phyloP scores from a whole-genome alignment of 306 rosid species.

The Quercus alba region DNA sequence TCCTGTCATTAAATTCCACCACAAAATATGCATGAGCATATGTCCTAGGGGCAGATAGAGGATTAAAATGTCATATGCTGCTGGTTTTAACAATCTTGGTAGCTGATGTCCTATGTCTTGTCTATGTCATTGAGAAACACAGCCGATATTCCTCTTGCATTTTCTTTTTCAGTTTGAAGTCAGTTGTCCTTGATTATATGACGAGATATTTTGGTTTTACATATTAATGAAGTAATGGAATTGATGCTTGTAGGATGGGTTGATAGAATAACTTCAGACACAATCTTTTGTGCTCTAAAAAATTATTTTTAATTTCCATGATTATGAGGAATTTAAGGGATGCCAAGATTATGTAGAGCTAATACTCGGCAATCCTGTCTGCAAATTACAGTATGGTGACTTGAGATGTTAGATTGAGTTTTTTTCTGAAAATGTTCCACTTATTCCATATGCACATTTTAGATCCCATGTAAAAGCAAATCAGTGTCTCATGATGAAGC shows the following conservation, averaged over 20 bases:
- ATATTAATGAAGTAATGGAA: neutral
- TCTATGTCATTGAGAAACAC: neutral
- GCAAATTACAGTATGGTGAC: too few species aligned
- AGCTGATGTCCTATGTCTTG: neutral
- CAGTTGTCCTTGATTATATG: neutral
- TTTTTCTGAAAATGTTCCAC: too few species aligned
- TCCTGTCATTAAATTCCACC: neutral
- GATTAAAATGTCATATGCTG: neutral
- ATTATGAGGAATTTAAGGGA: neutral
- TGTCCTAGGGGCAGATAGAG: neutral
- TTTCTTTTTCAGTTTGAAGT: neutral
- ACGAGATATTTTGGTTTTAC: neutral
- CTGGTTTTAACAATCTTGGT: neutral
- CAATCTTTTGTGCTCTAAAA: neutral
- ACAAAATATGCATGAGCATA: neutral
- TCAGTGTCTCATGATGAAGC: too few species aligned
- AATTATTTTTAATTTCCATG: neutral
- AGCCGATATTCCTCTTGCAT: neutral
- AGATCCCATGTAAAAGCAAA: too few species aligned
- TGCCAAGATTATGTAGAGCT: neutral
- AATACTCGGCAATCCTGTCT: too few species aligned
- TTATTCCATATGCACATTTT: too few species aligned
- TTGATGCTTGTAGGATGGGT: slow-evolving; percentile 24
- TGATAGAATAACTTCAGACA: neutral
- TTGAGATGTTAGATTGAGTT: too few species aligned